Percentiles rank a stretch among this genome's conserved stretches.
These are phyloP conservation scores for Balansia obtecta DNA, from an alignment of 2,329 filamentous ascomycete species.

Conservation along the genomic window DNA sequence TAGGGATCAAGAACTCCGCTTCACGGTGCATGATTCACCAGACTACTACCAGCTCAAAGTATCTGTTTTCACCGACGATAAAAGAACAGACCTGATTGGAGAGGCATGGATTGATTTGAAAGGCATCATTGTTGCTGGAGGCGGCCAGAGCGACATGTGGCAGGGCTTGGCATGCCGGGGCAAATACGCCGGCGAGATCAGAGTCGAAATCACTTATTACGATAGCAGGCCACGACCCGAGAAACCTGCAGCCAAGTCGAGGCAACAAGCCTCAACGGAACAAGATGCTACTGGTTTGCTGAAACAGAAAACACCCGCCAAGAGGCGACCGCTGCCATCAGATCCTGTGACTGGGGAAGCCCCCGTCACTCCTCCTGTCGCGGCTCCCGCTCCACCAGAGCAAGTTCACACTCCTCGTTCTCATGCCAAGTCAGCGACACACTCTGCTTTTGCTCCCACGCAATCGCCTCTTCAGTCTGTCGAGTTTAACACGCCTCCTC, in stretches of 20 bases:
- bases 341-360: constrained; percentile 55
- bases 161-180: constrained; percentile 76
- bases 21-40: constrained; percentile 87
- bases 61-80: constrained; percentile 96
- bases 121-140: constrained; percentile 69
- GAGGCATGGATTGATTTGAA: constrained; percentile 83
- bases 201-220: constrained; percentile 94
- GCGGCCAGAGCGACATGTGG: constrained; percentile 91
- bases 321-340: constrained; percentile 71
- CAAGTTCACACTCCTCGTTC: constrained; percentile 35
- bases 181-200: constrained; percentile 90
- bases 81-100: constrained; percentile 91
- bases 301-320: constrained; percentile 50
- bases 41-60: constrained; percentile 95
- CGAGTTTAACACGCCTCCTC: constrained; percentile 35
- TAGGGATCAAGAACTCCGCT: constrained; percentile 96
- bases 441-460: constrained; percentile 29
- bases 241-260: constrained; percentile 48
- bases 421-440: constrained; percentile 28
- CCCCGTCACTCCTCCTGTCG: constrained; percentile 16
- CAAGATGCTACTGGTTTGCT: constrained; percentile 24
- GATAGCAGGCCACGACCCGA: constrained; percentile 75
- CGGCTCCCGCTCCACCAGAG: constrained; percentile 17
- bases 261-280: constrained; percentile 23
- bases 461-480: constrained; percentile 41